Percentiles rank a stretch among this genome's conserved stretches.
These are phyloP conservation scores for Cladosporium sp. DNA, from an alignment of 2,329 filamentous ascomycete genomes.

Conservation along the genomic window DNA sequence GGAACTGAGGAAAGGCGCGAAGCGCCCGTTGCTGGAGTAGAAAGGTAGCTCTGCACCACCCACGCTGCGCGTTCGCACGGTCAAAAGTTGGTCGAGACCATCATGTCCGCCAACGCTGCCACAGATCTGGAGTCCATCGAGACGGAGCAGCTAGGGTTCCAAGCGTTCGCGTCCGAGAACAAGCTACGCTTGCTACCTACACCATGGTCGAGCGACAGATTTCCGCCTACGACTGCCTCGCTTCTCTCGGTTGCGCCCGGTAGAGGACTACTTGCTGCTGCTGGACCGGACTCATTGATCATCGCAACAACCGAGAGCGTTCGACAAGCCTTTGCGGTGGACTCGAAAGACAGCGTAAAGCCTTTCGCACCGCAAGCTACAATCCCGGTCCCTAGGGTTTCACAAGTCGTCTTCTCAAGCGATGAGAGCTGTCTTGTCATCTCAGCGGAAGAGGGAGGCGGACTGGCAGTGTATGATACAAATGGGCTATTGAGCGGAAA, in stretches of 20 bases:
- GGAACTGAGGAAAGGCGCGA: too few relatives aligned
- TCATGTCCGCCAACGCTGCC: constrained; percentile 9
- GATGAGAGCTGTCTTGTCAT: constrained; percentile 80
- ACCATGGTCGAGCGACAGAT: constrained; percentile 63
- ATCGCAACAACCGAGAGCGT: constrained; percentile 72
- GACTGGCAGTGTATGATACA: constrained; percentile 76
- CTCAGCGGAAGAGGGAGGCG: constrained; percentile 73
- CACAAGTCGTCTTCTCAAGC: constrained; percentile 85
- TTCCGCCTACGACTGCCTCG: constrained; percentile 71
- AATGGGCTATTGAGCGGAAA: constrained; percentile 60
- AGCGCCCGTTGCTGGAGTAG: too few relatives aligned
- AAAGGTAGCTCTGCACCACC: too few relatives aligned
- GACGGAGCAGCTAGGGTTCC: constrained; percentile 75
- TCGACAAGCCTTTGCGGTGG: constrained; percentile 62
- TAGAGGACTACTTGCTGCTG: constrained; percentile 78
- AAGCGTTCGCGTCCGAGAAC: constrained; percentile 69
- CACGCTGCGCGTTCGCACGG: too few relatives aligned
- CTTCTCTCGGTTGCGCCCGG: constrained; percentile 76
- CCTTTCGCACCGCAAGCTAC: constrained; percentile 65
- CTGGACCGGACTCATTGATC: constrained; percentile 71
- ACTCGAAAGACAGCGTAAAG: constrained; percentile 13
- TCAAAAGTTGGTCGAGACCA: background rate
- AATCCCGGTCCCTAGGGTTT: constrained; percentile 69
- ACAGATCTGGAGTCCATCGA: constrained; percentile 69
- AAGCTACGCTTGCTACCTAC: constrained; percentile 74